Conservation (phyloP, 78 protist species). For the Dictyostelium intermedium region DNA sequence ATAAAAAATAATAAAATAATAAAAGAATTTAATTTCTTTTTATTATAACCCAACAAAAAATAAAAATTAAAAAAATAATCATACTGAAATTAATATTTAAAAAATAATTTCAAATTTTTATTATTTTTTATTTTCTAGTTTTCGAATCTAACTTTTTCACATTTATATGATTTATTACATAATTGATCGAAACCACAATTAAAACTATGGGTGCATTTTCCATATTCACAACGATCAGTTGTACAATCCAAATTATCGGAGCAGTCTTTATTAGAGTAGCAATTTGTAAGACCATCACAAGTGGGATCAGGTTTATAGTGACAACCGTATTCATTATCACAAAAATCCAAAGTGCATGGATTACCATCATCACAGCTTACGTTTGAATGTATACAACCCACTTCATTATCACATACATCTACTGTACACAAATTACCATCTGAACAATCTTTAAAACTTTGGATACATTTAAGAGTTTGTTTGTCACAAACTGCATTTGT, state of each 20-base stretch:
- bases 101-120: background rate
- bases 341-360: conserved; percentile 33
- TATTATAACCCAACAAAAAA: too few relatives aligned
- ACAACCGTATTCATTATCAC: conserved; percentile 17
- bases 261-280: background rate
- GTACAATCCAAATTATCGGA: background rate
- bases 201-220: background rate
- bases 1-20: too few relatives aligned
- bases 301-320: background rate
- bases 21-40: too few relatives aligned
- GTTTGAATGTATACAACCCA: background rate
- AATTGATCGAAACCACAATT: conserved; percentile 17
- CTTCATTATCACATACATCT: background rate
- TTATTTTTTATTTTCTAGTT: background rate
- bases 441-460: background rate
- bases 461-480: background rate
- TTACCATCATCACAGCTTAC: conserved; percentile 22
- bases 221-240: background rate
- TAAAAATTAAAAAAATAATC: too few relatives aligned
- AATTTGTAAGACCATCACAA: background rate
- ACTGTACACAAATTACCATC: conserved; percentile 50
- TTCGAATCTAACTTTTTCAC: conserved; percentile 13
- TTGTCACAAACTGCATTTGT: conserved; percentile 3
- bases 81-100: too few relatives aligned
- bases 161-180: background rate